Evolutionary conservation across 148 eudicot species (phyloP).

Genomic region (Bassia scoparia): DNA sequence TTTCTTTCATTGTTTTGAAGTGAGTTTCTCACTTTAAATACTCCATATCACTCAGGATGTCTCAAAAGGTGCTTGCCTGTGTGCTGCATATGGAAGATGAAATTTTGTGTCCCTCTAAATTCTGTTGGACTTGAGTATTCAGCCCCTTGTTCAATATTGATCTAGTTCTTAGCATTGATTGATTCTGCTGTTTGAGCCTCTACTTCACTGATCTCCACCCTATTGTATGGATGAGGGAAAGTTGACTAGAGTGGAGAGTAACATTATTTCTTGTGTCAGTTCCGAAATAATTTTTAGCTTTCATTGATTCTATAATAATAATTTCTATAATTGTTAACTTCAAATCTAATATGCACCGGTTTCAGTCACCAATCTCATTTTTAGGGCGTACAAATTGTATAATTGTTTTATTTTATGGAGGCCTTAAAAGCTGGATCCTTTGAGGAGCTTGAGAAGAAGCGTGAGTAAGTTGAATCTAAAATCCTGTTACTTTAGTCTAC

Average conservation of each 20-base stretch:
- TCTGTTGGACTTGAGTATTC: background rate
- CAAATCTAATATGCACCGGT: background rate
- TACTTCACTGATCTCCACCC: background rate
- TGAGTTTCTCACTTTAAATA: background rate
- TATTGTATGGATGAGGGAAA: background rate
- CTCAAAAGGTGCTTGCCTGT: background rate
- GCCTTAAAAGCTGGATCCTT: slow-evolving; percentile 26
- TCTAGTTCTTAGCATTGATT: background rate
- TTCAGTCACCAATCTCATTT: background rate
- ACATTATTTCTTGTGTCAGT: background rate
- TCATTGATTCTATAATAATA: no score
- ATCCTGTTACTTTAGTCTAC: background rate
- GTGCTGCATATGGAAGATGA: background rate
- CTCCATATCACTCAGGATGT: background rate
- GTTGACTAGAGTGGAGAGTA: background rate
- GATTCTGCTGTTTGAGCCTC: background rate
- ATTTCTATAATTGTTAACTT: no score
- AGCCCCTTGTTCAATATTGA: background rate
- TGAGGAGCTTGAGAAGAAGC: slow-evolving; percentile 24
- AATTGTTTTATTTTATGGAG: slow-evolving; percentile 26
- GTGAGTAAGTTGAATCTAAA: slow-evolving; percentile 24
- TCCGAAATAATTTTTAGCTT: no score
- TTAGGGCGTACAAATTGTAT: background rate
- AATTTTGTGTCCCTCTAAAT: background rate
- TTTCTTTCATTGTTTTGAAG: background rate